These are phyloP conservation scores for Calonectria ilicicola DNA, from an alignment of 2,329 filamentous ascomycete genomes.

Conservation along the genomic window DNA sequence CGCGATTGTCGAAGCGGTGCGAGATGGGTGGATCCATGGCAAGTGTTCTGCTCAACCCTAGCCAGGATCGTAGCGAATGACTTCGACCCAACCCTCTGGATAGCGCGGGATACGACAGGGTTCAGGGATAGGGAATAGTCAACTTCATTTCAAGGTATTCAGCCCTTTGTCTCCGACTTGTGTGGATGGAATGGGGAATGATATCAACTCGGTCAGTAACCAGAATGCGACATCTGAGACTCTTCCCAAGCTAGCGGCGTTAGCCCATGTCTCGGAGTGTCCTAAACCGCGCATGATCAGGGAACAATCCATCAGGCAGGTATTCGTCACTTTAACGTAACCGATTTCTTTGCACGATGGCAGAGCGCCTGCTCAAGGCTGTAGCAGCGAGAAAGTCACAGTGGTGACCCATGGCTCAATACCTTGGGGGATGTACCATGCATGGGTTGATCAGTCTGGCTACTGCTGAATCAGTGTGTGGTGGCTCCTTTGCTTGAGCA, in stretches of 20 bases:
- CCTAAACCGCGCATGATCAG: not conserved
- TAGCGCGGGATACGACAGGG: conserved; percentile 38
- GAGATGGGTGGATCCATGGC: conserved; percentile 20
- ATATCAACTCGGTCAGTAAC: not conserved
- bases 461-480: not conserved
- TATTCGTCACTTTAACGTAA: not conserved
- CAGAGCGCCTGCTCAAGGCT: no score
- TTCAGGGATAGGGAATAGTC: conserved; percentile 36
- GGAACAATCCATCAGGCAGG: not conserved
- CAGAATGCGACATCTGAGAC: conserved; percentile 21
- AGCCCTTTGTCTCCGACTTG: conserved; percentile 19
- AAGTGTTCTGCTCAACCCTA: conserved; percentile 23
- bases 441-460: not conserved
- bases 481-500: not conserved
- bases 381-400: no score
- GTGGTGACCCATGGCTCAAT: not conserved
- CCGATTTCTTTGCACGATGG: not conserved
- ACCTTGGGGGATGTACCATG: not conserved
- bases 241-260: conserved; percentile 12
- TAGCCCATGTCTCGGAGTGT: not conserved
- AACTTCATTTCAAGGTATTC: conserved; percentile 36
- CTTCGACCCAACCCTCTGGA: conserved; percentile 40
- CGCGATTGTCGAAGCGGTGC: conserved; percentile 25
- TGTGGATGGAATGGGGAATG: conserved; percentile 22
- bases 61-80: conserved; percentile 26